Conservation (phyloP, 768 basidiomycete genomes). For the Ephemerocybe angulata region DNA sequence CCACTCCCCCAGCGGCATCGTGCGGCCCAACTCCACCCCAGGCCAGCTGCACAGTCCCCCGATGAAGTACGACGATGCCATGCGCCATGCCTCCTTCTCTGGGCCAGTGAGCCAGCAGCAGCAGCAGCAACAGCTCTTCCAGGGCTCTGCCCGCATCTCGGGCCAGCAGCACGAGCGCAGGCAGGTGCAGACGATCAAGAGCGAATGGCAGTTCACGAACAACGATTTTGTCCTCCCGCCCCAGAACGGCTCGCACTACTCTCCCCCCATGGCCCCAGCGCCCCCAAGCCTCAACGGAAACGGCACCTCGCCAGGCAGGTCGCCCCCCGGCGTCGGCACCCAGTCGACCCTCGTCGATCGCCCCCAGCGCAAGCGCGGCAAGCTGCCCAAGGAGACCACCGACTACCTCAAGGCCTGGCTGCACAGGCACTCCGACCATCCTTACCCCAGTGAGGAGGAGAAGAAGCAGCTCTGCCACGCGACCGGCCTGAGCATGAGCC, state of each 20-base stretch:
- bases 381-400: slow-evolving; percentile 87
- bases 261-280: slow-evolving; percentile 44
- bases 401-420: slow-evolving; percentile 88
- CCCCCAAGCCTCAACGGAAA: slow-evolving; percentile 41
- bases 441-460: slow-evolving; percentile 86
- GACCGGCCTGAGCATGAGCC: slow-evolving; percentile 83
- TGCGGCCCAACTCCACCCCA: slow-evolving; percentile 66
- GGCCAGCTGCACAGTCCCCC: slow-evolving; percentile 51
- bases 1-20: slow-evolving; percentile 50
- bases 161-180: slow-evolving; percentile 61
- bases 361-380: slow-evolving; percentile 78
- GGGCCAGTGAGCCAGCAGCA: slow-evolving; percentile 54
- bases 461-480: slow-evolving; percentile 86
- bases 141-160: slow-evolving; percentile 66
- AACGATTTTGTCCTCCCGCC: slow-evolving; percentile 53
- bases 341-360: slow-evolving; percentile 69
- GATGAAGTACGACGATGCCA: slow-evolving; percentile 67
- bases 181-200: slow-evolving; percentile 51
- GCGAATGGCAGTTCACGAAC: slow-evolving; percentile 68
- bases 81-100: slow-evolving; percentile 68
- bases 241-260: slow-evolving; percentile 33
- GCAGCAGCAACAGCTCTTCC: slow-evolving; percentile 60
- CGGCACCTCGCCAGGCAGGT: slow-evolving; percentile 45
- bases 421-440: slow-evolving; percentile 83
- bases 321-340: slow-evolving; percentile 47